A percentile compares a stretch with the other conserved stretches of the same genome.
Conservation (phyloP, 352 stramenopile genomes). For the Globisporangium splendens region DNA sequence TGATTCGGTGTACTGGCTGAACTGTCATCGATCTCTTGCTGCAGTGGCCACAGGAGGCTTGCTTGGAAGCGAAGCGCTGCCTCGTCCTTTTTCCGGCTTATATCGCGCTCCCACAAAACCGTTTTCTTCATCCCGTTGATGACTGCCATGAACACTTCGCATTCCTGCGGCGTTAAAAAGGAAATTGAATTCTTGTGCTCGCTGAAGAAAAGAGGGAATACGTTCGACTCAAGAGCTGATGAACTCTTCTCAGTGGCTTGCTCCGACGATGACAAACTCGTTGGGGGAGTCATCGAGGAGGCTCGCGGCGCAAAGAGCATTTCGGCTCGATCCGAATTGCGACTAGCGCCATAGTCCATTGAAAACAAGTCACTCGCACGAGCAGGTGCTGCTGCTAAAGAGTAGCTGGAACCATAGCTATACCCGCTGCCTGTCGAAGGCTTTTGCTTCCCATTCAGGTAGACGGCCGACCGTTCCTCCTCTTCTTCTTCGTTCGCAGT, state of each 20-base stretch:
- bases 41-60: conserved; percentile 63
- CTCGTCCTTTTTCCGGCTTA: conserved; percentile 56
- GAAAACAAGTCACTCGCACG: conserved; percentile 73
- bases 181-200: conserved; percentile 48
- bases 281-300: not conserved
- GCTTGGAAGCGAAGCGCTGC: conserved; percentile 64
- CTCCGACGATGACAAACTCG: conserved; percentile 7
- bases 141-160: conserved; percentile 46
- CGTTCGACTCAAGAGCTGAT: conserved; percentile 34
- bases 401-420: conserved; percentile 6
- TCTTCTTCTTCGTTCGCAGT: not conserved
- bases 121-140: conserved; percentile 47
- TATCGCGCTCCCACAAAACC: conserved; percentile 60
- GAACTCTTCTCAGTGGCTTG: conserved; percentile 14
- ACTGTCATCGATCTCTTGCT: conserved; percentile 10
- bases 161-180: conserved; percentile 42
- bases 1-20: not conserved
- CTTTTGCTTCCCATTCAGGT: conserved; percentile 32
- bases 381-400: conserved; percentile 21
- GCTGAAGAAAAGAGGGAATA: conserved; percentile 46
- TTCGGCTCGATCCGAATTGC: conserved; percentile 40
- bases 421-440: conserved; percentile 3
- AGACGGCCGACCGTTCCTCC: conserved; percentile 45
- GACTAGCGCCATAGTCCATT: conserved; percentile 43
- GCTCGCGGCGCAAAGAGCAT: conserved; percentile 46